Evolutionary conservation across 345 rosid species (phyloP).

Genomic region (Rhodamnia rubescens): DNA sequence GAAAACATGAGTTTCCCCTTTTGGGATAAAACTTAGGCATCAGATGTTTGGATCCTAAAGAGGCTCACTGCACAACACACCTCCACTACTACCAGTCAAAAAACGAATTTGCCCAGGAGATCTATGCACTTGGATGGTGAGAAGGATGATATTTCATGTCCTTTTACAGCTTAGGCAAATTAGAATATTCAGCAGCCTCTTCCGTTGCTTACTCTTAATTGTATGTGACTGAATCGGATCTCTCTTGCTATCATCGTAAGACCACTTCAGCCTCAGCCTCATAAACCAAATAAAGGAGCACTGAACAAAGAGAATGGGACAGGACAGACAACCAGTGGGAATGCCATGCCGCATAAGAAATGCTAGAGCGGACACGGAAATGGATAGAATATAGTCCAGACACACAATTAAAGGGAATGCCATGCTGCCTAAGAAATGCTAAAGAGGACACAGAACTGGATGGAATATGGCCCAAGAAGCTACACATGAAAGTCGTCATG

Average conservation of each 20-base stretch:
- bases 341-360: background rate
- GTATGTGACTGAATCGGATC: background rate
- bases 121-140: background rate
- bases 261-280: background rate
- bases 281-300: background rate
- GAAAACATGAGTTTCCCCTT: background rate
- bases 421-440: background rate
- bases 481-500: background rate
- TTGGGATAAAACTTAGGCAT: background rate
- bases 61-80: background rate
- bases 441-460: background rate
- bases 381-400: background rate
- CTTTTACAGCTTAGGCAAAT: background rate
- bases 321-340: background rate
- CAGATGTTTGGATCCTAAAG: background rate
- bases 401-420: background rate
- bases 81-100: background rate
- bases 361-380: background rate
- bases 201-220: background rate
- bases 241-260: background rate
- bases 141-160: background rate
- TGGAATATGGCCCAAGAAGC: background rate
- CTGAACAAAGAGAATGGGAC: background rate
- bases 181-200: background rate
- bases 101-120: background rate